phyloP scores from a whole-genome alignment of 1,284 basidiomycete species.

The Pholiota adiposa region DNA sequence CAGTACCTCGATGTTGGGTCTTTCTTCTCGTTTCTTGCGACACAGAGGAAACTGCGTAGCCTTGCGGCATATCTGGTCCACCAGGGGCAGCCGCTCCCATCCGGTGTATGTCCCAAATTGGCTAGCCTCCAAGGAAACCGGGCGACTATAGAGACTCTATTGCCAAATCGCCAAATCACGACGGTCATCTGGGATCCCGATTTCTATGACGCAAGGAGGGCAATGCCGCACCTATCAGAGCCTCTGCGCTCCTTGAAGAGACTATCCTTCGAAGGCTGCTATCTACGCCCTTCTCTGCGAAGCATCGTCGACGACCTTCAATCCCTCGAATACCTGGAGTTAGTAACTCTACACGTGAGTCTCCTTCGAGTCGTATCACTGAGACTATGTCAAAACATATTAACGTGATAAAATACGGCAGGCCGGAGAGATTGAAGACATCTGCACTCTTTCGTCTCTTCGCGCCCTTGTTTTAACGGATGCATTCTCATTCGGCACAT shows the following conservation, averaged over 20 bases:
- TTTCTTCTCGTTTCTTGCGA: constrained; percentile 1
- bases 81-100: not conserved
- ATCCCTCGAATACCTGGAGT: constrained; percentile 9
- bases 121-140: constrained; percentile 9
- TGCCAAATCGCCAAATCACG: constrained; percentile 6
- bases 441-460: constrained; percentile 5
- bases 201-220: constrained; percentile 1
- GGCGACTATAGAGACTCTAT: constrained; percentile 5
- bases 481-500: constrained; percentile 9
- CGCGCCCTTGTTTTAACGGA: constrained; percentile 10
- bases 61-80: not conserved
- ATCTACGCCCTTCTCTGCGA: constrained; percentile 10
- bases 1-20: not conserved
- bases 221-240: constrained; percentile 6
- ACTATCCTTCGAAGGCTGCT: constrained; percentile 7
- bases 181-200: constrained; percentile 7
- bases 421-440: constrained; percentile 8
- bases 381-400: not conserved
- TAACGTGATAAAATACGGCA: not conserved
- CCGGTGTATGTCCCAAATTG: constrained; percentile 3
- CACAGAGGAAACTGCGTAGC: constrained; percentile 4
- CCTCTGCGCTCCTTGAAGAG: constrained; percentile 1
- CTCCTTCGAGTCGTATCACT: not conserved
- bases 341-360: constrained; percentile 13
- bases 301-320: not conserved